Percentiles rank a stretch among this genome's conserved stretches.
Conservation (phyloP, 2,329 filamentous ascomycete genomes). For the Botrytis aclada region DNA sequence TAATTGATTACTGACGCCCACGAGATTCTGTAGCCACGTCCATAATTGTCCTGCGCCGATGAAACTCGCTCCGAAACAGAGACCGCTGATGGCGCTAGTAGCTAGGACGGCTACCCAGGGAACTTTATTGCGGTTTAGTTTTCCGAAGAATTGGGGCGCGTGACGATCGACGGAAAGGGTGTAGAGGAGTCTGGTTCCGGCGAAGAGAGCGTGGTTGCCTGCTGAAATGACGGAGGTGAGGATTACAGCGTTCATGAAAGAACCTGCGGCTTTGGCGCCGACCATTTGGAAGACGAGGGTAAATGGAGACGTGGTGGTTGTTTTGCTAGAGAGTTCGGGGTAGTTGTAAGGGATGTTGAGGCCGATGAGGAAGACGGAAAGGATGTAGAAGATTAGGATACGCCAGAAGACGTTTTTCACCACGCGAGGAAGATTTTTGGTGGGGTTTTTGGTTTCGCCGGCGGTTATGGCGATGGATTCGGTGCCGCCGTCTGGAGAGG, state of each 20-base stretch:
- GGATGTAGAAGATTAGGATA: slow-evolving; percentile 46
- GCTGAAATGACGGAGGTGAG: slow-evolving; percentile 57
- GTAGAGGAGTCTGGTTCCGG: slow-evolving; percentile 54
- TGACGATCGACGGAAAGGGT: slow-evolving; percentile 52
- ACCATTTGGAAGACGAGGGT: slow-evolving; percentile 60
- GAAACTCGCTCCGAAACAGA: slow-evolving; percentile 64
- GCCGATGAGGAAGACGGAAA: slow-evolving; percentile 53
- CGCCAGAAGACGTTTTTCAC: slow-evolving; percentile 66
- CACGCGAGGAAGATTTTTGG: slow-evolving; percentile 58
- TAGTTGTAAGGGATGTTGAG: slow-evolving; percentile 58
- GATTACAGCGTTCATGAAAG: slow-evolving; percentile 60
- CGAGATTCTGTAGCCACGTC: slow-evolving; percentile 65
- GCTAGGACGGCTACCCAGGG: slow-evolving; percentile 54
- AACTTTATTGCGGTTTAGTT: slow-evolving; percentile 48
- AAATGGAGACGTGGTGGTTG: slow-evolving; percentile 51
- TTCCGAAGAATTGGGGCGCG: slow-evolving; percentile 54
- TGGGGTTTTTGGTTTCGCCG: slow-evolving; percentile 62
- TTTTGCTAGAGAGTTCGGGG: slow-evolving; percentile 43
- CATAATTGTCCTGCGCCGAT: slow-evolving; percentile 64
- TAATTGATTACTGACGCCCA: slow-evolving; percentile 65
- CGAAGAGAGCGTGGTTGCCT: slow-evolving; percentile 57
- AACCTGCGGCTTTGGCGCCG: slow-evolving; percentile 53
- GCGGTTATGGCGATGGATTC: slow-evolving; percentile 65
- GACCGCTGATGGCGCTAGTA: slow-evolving; percentile 52
- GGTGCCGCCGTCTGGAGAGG: slow-evolving; percentile 50